These are phyloP conservation scores for Pseudomassariella vexata DNA, from an alignment of 2,329 filamentous ascomycete species.

Conservation along the genomic window DNA sequence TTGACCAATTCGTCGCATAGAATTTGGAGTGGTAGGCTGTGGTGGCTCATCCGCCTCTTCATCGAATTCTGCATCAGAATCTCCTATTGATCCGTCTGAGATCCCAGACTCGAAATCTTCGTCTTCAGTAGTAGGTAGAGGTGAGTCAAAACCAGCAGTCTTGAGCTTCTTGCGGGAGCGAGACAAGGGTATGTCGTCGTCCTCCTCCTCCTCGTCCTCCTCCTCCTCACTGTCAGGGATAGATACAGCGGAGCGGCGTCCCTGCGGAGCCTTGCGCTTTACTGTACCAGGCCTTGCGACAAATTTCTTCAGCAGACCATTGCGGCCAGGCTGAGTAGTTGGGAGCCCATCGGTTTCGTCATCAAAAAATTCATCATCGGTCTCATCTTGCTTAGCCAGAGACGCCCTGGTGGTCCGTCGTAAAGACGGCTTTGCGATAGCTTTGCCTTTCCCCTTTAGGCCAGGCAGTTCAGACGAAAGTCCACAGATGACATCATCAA, in stretches of 20 bases:
- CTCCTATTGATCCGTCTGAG: neutral
- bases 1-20: slow-evolving; percentile 4
- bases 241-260: too few species aligned
- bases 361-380: too few species aligned
- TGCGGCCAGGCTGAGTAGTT: too few species aligned
- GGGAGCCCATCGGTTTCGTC: too few species aligned
- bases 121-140: slow-evolving; percentile 15
- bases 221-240: slow-evolving; percentile 1
- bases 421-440: neutral
- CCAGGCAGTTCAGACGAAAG: neutral
- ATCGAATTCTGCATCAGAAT: slow-evolving; percentile 6
- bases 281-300: neutral
- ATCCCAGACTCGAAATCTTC: slow-evolving; percentile 13
- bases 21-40: too few species aligned
- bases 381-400: too few species aligned
- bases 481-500: slow-evolving; percentile 2
- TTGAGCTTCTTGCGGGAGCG: slow-evolving; percentile 11
- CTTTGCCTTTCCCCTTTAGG: slow-evolving; percentile 7
- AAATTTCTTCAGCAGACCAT: too few species aligned
- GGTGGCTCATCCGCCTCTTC: slow-evolving; percentile 8
- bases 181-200: slow-evolving; percentile 9
- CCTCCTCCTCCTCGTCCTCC: slow-evolving; percentile 12
- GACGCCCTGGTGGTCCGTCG: too few species aligned
- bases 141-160: slow-evolving; percentile 5
- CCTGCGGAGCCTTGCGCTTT: slow-evolving; percentile 5